Evolutionary conservation across 768 basidiomycete genomes (phyloP).

Genomic region (Suillus tomentosus): DNA sequence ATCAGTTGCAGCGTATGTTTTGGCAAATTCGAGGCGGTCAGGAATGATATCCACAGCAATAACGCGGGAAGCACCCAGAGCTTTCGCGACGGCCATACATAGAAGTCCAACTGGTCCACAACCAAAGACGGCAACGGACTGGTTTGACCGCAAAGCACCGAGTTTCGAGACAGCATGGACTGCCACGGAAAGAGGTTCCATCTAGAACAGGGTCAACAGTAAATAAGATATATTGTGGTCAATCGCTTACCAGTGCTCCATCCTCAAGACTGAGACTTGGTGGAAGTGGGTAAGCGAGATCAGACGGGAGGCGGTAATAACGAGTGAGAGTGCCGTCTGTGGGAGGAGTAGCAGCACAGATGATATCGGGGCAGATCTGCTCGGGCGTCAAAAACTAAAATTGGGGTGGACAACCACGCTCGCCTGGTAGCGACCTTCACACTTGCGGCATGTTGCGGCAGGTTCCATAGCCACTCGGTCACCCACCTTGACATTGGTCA

Average conservation of each 20-base stretch:
- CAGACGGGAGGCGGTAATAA: constrained; percentile 85
- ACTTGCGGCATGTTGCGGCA: constrained; percentile 81
- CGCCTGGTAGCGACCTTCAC: constrained; percentile 84
- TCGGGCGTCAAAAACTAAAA: constrained; percentile 5
- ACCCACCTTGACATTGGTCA: constrained; percentile 76
- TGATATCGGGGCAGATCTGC: constrained; percentile 83
- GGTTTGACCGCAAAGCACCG: constrained; percentile 69
- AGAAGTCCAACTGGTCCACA: constrained; percentile 86
- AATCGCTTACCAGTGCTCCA: constrained; percentile 79
- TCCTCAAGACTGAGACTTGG: constrained; percentile 87
- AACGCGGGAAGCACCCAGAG: constrained; percentile 85
- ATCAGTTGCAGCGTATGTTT: constrained; percentile 80
- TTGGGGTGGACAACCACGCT: constrained; percentile 16
- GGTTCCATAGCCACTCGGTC: constrained; percentile 93
- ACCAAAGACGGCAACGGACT: constrained; percentile 86
- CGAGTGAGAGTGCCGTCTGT: constrained; percentile 87
- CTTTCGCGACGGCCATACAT: constrained; percentile 95
- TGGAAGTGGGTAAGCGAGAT: constrained; percentile 83
- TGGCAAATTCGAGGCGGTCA: constrained; percentile 83
- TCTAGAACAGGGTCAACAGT: constrained; percentile 44
- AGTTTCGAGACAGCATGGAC: constrained; percentile 85
- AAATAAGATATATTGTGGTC: neutral
- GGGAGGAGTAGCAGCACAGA: constrained; percentile 94
- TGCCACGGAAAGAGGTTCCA: constrained; percentile 93
- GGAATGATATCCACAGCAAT: constrained; percentile 83